Evolutionary conservation across 2,329 filamentous ascomycete genomes (phyloP).

Genomic region (Verticillium alfalfae): DNA sequence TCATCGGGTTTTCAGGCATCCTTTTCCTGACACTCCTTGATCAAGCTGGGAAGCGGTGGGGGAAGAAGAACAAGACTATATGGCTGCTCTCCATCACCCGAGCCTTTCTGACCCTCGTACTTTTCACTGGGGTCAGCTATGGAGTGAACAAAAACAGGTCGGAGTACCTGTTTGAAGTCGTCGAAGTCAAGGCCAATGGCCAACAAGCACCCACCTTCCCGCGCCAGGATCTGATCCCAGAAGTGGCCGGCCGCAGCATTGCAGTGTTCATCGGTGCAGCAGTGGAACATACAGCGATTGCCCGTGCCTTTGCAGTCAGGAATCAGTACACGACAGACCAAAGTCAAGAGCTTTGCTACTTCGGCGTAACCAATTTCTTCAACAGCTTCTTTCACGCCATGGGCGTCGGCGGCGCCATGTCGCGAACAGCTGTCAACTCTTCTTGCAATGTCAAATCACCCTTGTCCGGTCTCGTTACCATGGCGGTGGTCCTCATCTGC

Average conservation of each 20-base stretch:
- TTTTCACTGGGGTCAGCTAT: constrained; percentile 60
- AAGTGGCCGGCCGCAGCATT: constrained; percentile 48
- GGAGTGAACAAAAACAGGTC: constrained; percentile 50
- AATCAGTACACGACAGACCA: constrained; percentile 60
- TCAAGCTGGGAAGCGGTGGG: constrained; percentile 53
- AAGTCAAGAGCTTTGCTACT: constrained; percentile 60
- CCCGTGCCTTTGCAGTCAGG: constrained; percentile 55
- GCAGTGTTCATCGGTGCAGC: constrained; percentile 57
- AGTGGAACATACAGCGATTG: constrained; percentile 60
- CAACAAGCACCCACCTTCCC: constrained; percentile 46
- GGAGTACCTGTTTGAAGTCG: constrained; percentile 51
- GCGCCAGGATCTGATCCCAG: constrained; percentile 38
- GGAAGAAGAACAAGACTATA: constrained; percentile 49
- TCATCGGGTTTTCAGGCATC: constrained; percentile 52
- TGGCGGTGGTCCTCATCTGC: constrained; percentile 55
- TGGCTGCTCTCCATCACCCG: constrained; percentile 56
- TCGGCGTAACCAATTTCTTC: constrained; percentile 57
- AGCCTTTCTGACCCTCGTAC: constrained; percentile 53
- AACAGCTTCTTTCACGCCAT: constrained; percentile 62
- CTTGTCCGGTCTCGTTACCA: constrained; percentile 53
- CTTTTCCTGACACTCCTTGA: constrained; percentile 51
- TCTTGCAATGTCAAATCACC: constrained; percentile 58
- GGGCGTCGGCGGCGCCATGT: constrained; percentile 62
- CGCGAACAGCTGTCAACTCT: constrained; percentile 62
- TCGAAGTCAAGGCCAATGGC: constrained; percentile 50